Conservation (phyloP, 176 grass and related monocot species). For the Metroxylon sagu region DNA sequence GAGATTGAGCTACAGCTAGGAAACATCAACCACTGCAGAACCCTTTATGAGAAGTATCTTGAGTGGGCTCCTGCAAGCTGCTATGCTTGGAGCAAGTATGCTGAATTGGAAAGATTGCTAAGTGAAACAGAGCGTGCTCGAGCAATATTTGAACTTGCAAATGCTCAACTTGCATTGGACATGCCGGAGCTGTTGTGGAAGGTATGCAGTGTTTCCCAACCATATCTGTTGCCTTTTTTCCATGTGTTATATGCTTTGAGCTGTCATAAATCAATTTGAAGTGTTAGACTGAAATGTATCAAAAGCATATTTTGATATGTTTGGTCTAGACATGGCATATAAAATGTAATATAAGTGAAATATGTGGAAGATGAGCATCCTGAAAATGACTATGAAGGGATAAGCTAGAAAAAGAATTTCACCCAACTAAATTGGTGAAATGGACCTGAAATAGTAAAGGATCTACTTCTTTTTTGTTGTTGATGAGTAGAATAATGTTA, state of each 20-base stretch:
- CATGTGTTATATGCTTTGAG: not conserved
- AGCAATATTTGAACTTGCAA: conserved; percentile 76
- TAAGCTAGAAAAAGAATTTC: too few relatives aligned
- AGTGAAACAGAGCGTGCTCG: conserved; percentile 76
- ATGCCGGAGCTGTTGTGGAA: conserved; percentile 78
- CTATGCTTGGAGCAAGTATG: conserved; percentile 90
- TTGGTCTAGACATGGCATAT: too few relatives aligned
- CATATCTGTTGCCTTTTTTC: not conserved
- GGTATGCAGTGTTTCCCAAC: conserved; percentile 25
- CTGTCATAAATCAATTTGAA: not conserved
- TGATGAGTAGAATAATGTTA: too few relatives aligned
- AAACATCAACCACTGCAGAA: conserved; percentile 62
- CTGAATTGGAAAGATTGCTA: conserved; percentile 62
- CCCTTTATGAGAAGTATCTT: conserved; percentile 71
- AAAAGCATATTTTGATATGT: too few relatives aligned
- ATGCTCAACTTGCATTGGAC: conserved; percentile 71
- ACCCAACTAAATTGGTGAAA: too few relatives aligned
- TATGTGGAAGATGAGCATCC: too few relatives aligned
- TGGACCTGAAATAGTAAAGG: too few relatives aligned
- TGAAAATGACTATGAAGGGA: too few relatives aligned
- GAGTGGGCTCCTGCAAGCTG: conserved; percentile 72
- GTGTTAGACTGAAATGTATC: too few relatives aligned
- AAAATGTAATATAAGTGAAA: too few relatives aligned
- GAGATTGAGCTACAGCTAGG: conserved; percentile 75
- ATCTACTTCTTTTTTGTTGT: too few relatives aligned